These are phyloP conservation scores for Ceratopteris richardii DNA, from an alignment of 75 land plant species.

Conservation along the genomic window DNA sequence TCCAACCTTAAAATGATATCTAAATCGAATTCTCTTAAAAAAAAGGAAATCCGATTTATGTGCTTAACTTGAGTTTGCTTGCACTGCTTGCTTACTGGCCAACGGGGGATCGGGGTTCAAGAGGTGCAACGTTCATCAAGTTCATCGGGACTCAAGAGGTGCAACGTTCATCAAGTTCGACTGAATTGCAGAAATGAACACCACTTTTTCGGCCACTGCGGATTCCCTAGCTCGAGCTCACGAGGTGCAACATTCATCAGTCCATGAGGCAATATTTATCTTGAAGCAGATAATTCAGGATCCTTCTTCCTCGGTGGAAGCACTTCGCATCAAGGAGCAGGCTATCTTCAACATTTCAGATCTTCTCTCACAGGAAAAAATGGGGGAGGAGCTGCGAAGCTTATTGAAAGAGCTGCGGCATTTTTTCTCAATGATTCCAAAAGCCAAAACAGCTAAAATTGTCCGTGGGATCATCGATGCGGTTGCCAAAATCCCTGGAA, in stretches of 20 bases:
- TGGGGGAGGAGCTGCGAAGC: slow-evolving; percentile 45
- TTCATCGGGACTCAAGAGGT: too few species aligned
- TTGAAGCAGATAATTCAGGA: slow-evolving; percentile 38
- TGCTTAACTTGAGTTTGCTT: too few species aligned
- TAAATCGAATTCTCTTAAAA: too few species aligned
- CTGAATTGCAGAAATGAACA: too few species aligned
- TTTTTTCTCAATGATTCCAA: too few species aligned
- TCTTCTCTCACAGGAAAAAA: slow-evolving; percentile 44
- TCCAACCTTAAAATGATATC: too few species aligned
- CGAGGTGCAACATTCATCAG: slow-evolving; percentile 31
- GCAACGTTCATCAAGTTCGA: too few species aligned
- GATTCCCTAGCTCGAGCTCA: slow-evolving; percentile 42
- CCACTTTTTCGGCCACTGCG: slow-evolving; percentile 24
- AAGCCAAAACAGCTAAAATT: slow-evolving; percentile 47
- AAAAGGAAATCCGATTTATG: too few species aligned
- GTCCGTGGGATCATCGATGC: slow-evolving; percentile 64
- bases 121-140: too few species aligned
- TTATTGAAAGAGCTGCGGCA: slow-evolving; percentile 46
- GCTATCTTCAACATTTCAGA: too few species aligned
- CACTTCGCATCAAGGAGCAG: slow-evolving; percentile 60
- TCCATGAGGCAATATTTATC: slow-evolving; percentile 39
- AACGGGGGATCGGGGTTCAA: too few species aligned
- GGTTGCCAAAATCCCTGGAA: slow-evolving; percentile 63
- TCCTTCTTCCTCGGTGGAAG: slow-evolving; percentile 48
- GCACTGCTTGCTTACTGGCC: too few species aligned